Evolutionary conservation across 129 eudicot genomes (phyloP).

Genomic region (Scalesia atractyloides): DNA sequence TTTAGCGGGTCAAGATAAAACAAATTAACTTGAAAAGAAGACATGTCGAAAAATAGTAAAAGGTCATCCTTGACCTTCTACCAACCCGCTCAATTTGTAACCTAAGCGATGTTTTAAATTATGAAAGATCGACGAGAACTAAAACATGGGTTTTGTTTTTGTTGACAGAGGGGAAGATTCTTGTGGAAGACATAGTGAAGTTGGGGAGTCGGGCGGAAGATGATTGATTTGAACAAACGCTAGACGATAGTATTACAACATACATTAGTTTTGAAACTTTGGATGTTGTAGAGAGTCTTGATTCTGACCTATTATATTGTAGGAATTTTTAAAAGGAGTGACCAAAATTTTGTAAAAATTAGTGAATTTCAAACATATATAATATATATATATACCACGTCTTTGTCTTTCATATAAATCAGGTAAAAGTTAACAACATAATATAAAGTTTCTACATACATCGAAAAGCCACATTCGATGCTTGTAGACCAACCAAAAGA

Average conservation of each 20-base stretch:
- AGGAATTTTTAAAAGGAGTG: constrained; percentile 25
- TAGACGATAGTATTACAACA: neutral
- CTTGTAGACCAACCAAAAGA: no score
- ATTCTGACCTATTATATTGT: constrained; percentile 13
- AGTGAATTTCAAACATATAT: constrained; percentile 18
- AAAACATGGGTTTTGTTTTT: constrained; percentile 9
- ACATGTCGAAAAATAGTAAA: neutral
- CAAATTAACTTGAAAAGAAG: neutral
- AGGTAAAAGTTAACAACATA: neutral
- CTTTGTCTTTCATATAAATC: neutral
- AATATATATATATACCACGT: neutral
- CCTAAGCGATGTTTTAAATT: neutral
- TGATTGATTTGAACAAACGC: constrained; percentile 34
- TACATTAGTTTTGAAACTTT: constrained; percentile 15
- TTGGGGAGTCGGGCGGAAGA: constrained; percentile 67
- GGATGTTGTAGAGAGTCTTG: constrained; percentile 19
- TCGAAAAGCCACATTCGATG: no score
- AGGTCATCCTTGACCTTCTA: neutral
- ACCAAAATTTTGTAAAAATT: constrained; percentile 34
- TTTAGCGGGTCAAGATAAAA: neutral
- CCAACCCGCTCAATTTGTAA: neutral
- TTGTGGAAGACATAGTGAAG: constrained; percentile 90
- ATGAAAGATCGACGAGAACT: neutral
- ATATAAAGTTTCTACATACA: no score
- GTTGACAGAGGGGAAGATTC: constrained; percentile 88